Evolutionary conservation across 129 eudicot genomes (phyloP).

Genomic region (Chrysanthemum lavandulifolium): DNA sequence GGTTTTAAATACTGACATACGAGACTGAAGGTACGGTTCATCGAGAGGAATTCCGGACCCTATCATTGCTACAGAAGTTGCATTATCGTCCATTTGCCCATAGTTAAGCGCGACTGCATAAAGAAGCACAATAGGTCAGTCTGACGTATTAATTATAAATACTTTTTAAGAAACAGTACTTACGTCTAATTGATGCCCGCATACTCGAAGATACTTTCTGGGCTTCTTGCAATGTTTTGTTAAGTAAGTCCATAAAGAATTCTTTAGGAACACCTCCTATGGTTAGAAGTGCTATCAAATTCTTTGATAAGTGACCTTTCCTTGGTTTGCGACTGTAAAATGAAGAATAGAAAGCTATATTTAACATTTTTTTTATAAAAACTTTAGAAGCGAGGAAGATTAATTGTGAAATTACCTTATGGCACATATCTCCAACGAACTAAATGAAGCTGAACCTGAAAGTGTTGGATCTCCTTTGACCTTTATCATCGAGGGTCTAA

Average conservation of each 20-base stretch:
- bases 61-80: conserved; percentile 55
- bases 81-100: conserved; percentile 51
- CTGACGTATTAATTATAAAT: background rate
- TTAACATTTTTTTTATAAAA: background rate
- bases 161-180: background rate
- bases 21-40: conserved; percentile 37
- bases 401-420: conserved; percentile 48
- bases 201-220: conserved; percentile 37
- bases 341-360: background rate
- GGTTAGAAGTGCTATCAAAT: conserved; percentile 61
- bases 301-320: conserved; percentile 47
- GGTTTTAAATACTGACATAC: conserved; percentile 24
- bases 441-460: conserved; percentile 30
- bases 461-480: conserved; percentile 50
- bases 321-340: conserved; percentile 58
- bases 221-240: conserved; percentile 48
- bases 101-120: conserved; percentile 57
- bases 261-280: conserved; percentile 77
- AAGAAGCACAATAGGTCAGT: conserved; percentile 14
- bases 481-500: conserved; percentile 85
- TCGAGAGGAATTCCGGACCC: conserved; percentile 53
- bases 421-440: conserved; percentile 66
- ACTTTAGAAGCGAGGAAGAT: background rate
- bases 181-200: conserved; percentile 77
- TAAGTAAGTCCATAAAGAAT: conserved; percentile 45